Base-by-base conservation (phyloP, 2,329 filamentous ascomycete species). In the Fusarium zealandicum region DNA sequence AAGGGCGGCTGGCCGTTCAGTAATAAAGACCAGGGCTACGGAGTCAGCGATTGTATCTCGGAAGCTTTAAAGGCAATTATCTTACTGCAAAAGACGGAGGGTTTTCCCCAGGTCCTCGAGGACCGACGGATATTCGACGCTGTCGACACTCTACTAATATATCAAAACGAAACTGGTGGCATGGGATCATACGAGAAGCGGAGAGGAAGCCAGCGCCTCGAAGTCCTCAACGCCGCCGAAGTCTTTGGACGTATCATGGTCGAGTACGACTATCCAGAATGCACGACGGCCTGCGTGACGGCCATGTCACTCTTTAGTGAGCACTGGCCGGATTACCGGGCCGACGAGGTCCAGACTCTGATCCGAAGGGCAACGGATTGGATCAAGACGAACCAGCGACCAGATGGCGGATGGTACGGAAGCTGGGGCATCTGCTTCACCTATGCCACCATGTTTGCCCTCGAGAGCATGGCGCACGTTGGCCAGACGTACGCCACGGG, bases 371-470 rank as follows among this genome's bases (percentile, higher is more conserved):
- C 93, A 0, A 85, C 96, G 1, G 77, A 80, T 42, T 98, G 92
- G 78, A 96, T 99, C 74, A 90, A 92, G 69, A 81, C 81, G 2
- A 84, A 87, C 3, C 95, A 98, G 74, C 80, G 84, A 2, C 73
- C 81, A 0, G 92, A 98, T 65, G 95, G 95, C n/a, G 90, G 89
- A 55, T 99, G 95, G 95, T 98, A 99, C 71, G 95, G 95, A 38
- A 92, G 87, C 70, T 99, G 95, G 95, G 95, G 91, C 45, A 96
- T 99, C 67, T 99, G 95, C 77, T 99, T 96, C 74, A 97, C 93
- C 0, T 99, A 99, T 70, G 95, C 93, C 1, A 90, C 86, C 60
- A 96, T 98, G 92, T 99, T 99, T 76, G 93, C 93, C 0, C 80
- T 98, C 1, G 93, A 98, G 72, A 92, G 90, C 59, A 80, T 99